Percentiles rank a stretch among this genome's conserved stretches.
These are phyloP conservation scores for Neurospora sp. DNA, from an alignment of 2,329 filamentous ascomycete species.

Conservation along the genomic window DNA sequence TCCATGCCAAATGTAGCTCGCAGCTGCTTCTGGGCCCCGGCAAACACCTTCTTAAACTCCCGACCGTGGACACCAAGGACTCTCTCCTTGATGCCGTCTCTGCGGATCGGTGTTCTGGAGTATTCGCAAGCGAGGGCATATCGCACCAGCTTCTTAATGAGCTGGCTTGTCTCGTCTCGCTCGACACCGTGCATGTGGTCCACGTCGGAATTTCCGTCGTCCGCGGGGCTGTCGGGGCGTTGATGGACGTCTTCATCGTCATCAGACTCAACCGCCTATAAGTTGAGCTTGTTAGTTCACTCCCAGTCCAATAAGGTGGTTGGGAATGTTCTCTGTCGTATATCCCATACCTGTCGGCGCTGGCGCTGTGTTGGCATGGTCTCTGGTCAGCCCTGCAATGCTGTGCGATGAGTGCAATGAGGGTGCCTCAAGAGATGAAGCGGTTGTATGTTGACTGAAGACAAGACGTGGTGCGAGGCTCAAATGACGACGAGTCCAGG, in stretches of 20 bases:
- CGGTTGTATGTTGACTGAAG: background rate
- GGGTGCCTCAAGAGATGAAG: background rate
- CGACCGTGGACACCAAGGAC: constrained; percentile 63
- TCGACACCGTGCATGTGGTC: constrained; percentile 24
- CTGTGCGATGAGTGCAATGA: background rate
- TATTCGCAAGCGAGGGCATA: constrained; percentile 59
- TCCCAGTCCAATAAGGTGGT: background rate
- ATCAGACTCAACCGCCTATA: constrained; percentile 7
- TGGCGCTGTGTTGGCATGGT: constrained; percentile 13
- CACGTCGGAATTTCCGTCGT: constrained; percentile 20
- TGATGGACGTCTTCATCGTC: constrained; percentile 15
- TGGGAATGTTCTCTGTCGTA: background rate
- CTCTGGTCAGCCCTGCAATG: background rate
- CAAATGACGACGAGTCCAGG: background rate
- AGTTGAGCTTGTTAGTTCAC: background rate
- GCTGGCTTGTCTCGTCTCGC: constrained; percentile 32
- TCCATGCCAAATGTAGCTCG: constrained; percentile 79
- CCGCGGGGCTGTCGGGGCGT: constrained; percentile 5
- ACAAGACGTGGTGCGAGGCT: background rate
- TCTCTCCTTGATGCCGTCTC: constrained; percentile 54
- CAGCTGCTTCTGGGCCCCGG: constrained; percentile 63
- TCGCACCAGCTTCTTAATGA: constrained; percentile 58
- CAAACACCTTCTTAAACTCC: constrained; percentile 69
- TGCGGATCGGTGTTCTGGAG: constrained; percentile 46
- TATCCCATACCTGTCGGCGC: constrained; percentile 9